These are phyloP conservation scores for Neolentinus lepideus DNA, from an alignment of 1,284 basidiomycete species.

Conservation along the genomic window DNA sequence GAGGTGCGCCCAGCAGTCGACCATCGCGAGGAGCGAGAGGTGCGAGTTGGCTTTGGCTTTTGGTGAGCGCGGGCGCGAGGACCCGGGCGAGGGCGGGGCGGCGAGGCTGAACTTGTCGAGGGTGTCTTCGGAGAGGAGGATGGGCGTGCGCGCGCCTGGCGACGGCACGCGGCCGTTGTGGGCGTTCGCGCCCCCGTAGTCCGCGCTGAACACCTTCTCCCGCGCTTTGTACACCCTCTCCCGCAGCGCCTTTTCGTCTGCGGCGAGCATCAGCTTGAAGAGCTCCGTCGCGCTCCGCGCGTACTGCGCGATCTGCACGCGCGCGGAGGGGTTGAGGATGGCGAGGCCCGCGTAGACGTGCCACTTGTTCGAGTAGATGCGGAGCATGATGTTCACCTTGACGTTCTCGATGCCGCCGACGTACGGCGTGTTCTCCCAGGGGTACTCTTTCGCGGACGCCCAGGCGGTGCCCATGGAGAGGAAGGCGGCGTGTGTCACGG, in stretches of 20 bases:
- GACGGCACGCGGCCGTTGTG: constrained; percentile 11
- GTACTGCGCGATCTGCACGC: constrained; percentile 86
- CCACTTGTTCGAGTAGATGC: constrained; percentile 97
- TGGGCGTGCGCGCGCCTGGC: constrained; percentile 44
- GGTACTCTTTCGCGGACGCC: constrained; percentile 74
- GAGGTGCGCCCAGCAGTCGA: constrained; percentile 93
- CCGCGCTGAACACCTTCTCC: constrained; percentile 69
- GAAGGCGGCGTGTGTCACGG: constrained; percentile 97
- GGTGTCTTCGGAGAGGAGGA: constrained; percentile 82
- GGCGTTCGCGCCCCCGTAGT: constrained; percentile 20
- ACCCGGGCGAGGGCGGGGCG: constrained; percentile 9
- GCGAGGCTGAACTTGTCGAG: constrained; percentile 86
- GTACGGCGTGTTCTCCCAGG: constrained; percentile 94
- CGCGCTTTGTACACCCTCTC: constrained; percentile 74
- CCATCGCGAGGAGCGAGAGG: constrained; percentile 95
- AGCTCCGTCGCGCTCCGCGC: constrained; percentile 82
- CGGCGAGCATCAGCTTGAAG: constrained; percentile 95
- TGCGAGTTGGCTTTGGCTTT: constrained; percentile 72
- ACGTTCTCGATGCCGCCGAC: constrained; percentile 98
- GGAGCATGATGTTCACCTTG: constrained; percentile 95
- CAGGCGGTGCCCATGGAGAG: constrained; percentile 98
- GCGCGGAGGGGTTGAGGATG: constrained; percentile 92
- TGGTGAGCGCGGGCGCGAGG: constrained; percentile 13
- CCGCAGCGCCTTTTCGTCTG: constrained; percentile 59
- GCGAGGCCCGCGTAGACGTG: constrained; percentile 99